Base-by-base conservation (phyloP, 2,329 filamentous ascomycete species). In the Phyllosticta ampelicida region DNA sequence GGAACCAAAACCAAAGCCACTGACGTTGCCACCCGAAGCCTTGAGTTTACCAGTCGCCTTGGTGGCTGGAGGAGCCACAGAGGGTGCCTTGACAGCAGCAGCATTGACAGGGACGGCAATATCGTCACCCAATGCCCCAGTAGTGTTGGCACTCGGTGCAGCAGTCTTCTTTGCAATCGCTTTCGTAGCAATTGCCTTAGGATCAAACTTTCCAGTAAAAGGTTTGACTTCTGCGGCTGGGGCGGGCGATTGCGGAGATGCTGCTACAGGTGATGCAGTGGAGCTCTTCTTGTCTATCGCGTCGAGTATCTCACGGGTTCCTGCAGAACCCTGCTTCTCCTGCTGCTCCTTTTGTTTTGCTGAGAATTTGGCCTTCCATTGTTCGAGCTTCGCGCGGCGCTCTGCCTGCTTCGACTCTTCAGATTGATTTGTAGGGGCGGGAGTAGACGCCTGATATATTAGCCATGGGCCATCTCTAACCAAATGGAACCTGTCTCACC, bases 101-200 rank as follows among this genome's bases (percentile, higher is more conserved):
- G 51, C 26, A 8, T 19, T 53, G 21, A 49, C 54, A 11, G 57
- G 57, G 16, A 59, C 49, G 6, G 77, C 71, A 62, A 83, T 71
- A 70, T 83, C 80, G 57, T 73, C 78, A 59, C 80, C 82, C 59
- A 85, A 72, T 49, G 80, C 72, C 67, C 81, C 75, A 56, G 79
- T 73, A 50, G 80, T 75, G 54, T 79, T 78, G 29, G 83, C 77
- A 49, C 80, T 75, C 29, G 82, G 79, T 49, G 84, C 80, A 19
- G 86, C 81, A n/a, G 36, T 16, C 8, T 44, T 44, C n/a, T 44
- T 44, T 8, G 36, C 36, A n/a, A 44, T 44, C 16, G 36, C 36
- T 70, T 89, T 94, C 71, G 92, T 95, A 48, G 83, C 86, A 64
- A 94, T 90, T 19, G 84, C 86, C 71, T 95, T 95, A 5, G 89